Percentiles rank a stretch among this genome's conserved stretches.
These are phyloP conservation scores for Neonectria ditissima DNA, from an alignment of 2,329 filamentous ascomycete species.

Conservation along the genomic window DNA sequence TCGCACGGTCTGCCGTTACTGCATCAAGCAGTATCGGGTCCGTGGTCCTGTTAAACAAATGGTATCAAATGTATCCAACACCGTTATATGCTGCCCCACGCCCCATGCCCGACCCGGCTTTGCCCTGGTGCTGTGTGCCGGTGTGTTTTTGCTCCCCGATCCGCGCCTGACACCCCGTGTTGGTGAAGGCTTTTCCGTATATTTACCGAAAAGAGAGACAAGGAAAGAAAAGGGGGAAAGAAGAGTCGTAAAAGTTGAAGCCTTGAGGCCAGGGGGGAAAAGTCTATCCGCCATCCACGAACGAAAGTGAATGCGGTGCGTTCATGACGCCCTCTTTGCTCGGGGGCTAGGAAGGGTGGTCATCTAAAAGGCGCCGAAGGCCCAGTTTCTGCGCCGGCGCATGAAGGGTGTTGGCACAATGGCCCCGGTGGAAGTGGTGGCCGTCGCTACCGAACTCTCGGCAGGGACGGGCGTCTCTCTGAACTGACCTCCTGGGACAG, in stretches of 20 bases:
- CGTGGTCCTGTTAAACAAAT: constrained; percentile 30
- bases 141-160: constrained; percentile 5
- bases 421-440: constrained; percentile 24
- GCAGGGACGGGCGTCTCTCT: constrained; percentile 33
- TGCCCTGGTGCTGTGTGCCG: constrained; percentile 4
- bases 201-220: constrained; percentile 35
- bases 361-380: constrained; percentile 38
- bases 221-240: constrained; percentile 25
- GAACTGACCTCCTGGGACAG: constrained; percentile 41
- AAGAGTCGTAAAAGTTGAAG: constrained; percentile 27
- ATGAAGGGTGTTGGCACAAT: constrained; percentile 37
- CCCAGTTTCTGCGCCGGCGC: constrained; percentile 42
- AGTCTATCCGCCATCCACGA: neutral
- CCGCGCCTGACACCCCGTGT: constrained; percentile 9
- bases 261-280: constrained; percentile 14
- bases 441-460: constrained; percentile 8
- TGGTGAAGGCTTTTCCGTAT: constrained; percentile 23
- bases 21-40: constrained; percentile 15
- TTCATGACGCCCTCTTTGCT: neutral
- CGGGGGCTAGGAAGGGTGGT: neutral
- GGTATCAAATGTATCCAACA: constrained; percentile 47
- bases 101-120: constrained; percentile 24
- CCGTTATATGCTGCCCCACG: constrained; percentile 43
- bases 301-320: neutral
- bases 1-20: constrained; percentile 6